A percentile compares a stretch with the other conserved stretches of the same genome.
These are phyloP conservation scores for Rhynchosporium agropyri DNA, from an alignment of 2,329 filamentous ascomycete species.

Conservation along the genomic window DNA sequence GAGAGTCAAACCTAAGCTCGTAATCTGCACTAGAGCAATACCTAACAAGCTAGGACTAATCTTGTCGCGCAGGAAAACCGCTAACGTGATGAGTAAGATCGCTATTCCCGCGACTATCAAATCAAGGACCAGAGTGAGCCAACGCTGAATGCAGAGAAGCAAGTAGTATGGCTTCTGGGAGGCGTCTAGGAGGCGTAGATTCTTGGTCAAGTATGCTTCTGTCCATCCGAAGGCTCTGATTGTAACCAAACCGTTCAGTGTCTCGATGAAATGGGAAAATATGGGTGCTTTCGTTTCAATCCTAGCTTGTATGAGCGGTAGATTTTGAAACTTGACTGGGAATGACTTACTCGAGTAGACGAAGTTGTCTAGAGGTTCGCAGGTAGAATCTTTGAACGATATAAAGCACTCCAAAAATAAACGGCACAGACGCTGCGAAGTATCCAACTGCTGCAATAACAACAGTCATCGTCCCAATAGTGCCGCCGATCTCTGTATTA, in stretches of 20 bases:
- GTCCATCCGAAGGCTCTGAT: conserved; percentile 50
- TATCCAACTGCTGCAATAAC: conserved; percentile 8
- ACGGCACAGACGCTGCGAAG: not conserved
- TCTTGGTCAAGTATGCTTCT: conserved; percentile 46
- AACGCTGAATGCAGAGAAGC: conserved; percentile 58
- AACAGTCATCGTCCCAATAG: conserved; percentile 4
- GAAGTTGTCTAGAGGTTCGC: conserved; percentile 51
- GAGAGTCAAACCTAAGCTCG: conserved; percentile 43
- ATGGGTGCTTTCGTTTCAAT: conserved; percentile 48
- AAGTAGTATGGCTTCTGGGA: conserved; percentile 61
- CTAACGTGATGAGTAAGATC: conserved; percentile 42
- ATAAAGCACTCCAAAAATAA: not conserved
- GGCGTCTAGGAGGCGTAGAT: conserved; percentile 50
- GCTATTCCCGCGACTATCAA: conserved; percentile 34
- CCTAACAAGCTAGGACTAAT: conserved; percentile 15
- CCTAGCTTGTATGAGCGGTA: not conserved
- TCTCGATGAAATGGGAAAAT: conserved; percentile 51
- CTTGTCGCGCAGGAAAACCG: conserved; percentile 5
- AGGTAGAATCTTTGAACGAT: conserved; percentile 47
- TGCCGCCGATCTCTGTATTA: not conserved
- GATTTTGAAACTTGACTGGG: not conserved
- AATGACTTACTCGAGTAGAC: conserved; percentile 45
- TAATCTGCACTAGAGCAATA: conserved; percentile 46
- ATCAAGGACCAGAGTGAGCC: conserved; percentile 51
- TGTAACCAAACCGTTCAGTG: conserved; percentile 46